These are phyloP conservation scores for Botrytis galanthina DNA, from an alignment of 2,329 filamentous ascomycete species.

Conservation along the genomic window DNA sequence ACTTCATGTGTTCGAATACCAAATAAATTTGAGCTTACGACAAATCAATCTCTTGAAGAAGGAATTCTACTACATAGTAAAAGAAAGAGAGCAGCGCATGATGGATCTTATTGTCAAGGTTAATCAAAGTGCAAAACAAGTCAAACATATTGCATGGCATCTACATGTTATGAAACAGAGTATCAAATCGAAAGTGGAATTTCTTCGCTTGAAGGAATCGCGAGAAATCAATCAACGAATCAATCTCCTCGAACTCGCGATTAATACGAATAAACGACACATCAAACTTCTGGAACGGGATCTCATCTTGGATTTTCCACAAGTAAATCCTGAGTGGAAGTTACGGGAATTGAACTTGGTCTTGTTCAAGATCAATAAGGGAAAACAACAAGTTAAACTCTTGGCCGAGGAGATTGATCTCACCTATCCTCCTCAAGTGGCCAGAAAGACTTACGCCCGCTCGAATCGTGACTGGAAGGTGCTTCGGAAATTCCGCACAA, in stretches of 20 bases:
- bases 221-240: neutral
- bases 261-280: neutral
- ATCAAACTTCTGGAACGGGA: neutral
- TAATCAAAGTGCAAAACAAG: neutral
- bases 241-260: neutral
- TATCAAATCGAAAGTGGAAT: neutral
- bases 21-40: neutral
- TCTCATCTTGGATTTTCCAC: neutral
- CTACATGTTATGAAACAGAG: neutral
- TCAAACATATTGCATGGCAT: neutral
- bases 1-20: constrained; percentile 3
- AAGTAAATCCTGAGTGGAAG: neutral
- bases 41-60: neutral
- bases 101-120: neutral
- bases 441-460: neutral
- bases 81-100: neutral
- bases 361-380: neutral
- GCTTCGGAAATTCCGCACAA: neutral
- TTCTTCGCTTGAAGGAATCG: neutral
- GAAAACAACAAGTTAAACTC: constrained; percentile 4
- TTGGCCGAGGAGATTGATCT: constrained; percentile 1
- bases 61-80: neutral
- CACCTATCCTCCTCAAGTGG: neutral
- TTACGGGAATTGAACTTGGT: neutral
- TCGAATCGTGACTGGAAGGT: neutral